Conservation (phyloP, 78 protist genomes). For the Chrysochromulina parva region DNA sequence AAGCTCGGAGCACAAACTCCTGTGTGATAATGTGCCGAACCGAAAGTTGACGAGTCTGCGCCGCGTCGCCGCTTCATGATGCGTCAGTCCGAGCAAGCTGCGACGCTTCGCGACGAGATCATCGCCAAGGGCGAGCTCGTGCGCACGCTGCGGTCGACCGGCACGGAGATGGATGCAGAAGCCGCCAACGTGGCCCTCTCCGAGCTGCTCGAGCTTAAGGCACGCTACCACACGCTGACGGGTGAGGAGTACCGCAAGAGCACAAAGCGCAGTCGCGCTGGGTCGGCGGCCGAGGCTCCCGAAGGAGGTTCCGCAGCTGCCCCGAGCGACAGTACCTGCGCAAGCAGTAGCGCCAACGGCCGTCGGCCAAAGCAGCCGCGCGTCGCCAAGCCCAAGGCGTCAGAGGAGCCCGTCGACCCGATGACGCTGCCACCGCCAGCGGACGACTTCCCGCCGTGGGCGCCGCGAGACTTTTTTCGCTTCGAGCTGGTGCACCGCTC, state of each 20-base stretch:
- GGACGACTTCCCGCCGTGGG: not conserved
- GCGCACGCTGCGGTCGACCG: not conserved
- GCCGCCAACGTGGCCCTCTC: not conserved
- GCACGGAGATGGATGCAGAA: not conserved
- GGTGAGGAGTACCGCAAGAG: not conserved
- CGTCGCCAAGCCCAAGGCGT: not conserved
- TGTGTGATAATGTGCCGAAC: too few relatives aligned
- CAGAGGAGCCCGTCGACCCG: not conserved
- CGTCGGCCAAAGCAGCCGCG: not conserved
- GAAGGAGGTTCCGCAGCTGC: too few relatives aligned
- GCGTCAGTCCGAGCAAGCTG: too few relatives aligned
- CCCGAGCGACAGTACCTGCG: too few relatives aligned
- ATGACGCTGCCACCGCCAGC: not conserved
- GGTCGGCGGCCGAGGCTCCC: not conserved
- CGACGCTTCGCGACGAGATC: too few relatives aligned
- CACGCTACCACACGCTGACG: not conserved
- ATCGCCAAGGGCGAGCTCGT: too few relatives aligned
- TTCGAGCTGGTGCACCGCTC: constrained; percentile 19
- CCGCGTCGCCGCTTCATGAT: too few relatives aligned
- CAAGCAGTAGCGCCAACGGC: too few relatives aligned
- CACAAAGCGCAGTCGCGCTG: too few relatives aligned
- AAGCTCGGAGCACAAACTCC: too few relatives aligned
- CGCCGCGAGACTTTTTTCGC: constrained; percentile 6
- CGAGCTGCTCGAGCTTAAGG: not conserved
- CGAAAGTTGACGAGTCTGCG: too few relatives aligned